Evolutionary conservation across 371 early-diverging fungal species (phyloP), one percentile per base, ranked within the genome.

Genomic region (Batrachochytrium dendrobatidis): DNA sequence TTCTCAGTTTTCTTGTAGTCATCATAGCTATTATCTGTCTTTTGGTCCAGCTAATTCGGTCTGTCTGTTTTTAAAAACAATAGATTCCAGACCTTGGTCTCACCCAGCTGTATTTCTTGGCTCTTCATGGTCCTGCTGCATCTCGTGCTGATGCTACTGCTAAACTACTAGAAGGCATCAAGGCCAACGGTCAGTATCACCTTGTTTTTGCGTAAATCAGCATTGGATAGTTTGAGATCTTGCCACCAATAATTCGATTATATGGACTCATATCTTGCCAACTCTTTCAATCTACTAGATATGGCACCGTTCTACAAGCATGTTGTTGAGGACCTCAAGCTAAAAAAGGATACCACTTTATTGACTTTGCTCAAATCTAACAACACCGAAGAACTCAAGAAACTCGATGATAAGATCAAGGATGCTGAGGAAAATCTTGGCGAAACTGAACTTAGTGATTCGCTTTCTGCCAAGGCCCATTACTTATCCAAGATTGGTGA

Each of bases 401-500:
- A 73, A 44, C 81, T 94, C 51, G 93, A 95, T 39, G 91, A 83
- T 34, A 86, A 87, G 61, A 76, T 91, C 20, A 82, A 80, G 55
- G 94, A 93, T 66, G 96, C 95, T 12, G 85, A 89, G 68, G 82
- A 88, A 62, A 94, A 92, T 64, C 72, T 89, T 63, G 98, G 96
- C 48, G 95, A 95, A 65, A 90, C 94, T 20, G 98, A 98, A 69
- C 84, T 93, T 62, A 86, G 86, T 56, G 95, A 95, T 59, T 86
- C 91, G 22, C 73, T 94, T 60, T 81, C 92, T 34, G 87, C 89
- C n/a, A 90, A 90, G 60, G 99, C 99, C 6, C 83, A 90, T 56
- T 93, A 89, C 56, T 81, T 89, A 62, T 85, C 95, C 25, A 82
- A 87, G 66, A 98, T 94, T 67, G 97, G 99, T 34, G 91, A 93